Conservation (phyloP, 2,329 filamentous ascomycete genomes). For the Cercospora janseana region DNA sequence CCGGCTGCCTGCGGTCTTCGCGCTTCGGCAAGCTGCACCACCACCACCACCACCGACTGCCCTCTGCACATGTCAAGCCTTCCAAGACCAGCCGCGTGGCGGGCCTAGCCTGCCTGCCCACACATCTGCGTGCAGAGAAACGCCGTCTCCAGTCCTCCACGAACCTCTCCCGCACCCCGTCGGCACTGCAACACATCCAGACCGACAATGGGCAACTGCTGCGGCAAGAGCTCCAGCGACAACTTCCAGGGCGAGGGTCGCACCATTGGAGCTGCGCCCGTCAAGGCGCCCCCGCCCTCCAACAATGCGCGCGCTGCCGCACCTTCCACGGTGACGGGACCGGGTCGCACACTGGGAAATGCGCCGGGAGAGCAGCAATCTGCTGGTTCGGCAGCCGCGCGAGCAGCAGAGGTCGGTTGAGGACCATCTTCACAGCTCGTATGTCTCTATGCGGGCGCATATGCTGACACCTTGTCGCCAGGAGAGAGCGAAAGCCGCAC, state of each 20-base stretch:
- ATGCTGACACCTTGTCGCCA: constrained; percentile 39
- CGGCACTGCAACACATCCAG: neutral
- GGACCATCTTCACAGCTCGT: too few species aligned
- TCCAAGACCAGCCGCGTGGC: constrained; percentile 9
- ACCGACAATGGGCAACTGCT: constrained; percentile 85
- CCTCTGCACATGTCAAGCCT: too few species aligned
- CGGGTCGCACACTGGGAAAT: constrained; percentile 62
- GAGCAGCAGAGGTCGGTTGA: constrained; percentile 81
- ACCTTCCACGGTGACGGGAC: constrained; percentile 50
- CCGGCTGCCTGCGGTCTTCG: neutral
- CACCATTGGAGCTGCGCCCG: constrained; percentile 60
- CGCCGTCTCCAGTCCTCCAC: neutral
- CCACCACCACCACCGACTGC: too few species aligned
- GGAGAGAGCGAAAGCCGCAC: constrained; percentile 64
- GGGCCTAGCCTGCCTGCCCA: neutral
- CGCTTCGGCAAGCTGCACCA: too few species aligned
- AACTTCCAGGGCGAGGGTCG: constrained; percentile 72
- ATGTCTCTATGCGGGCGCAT: too few species aligned
- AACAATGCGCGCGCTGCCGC: constrained; percentile 40
- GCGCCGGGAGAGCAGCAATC: constrained; percentile 45
- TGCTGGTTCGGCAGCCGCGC: constrained; percentile 70
- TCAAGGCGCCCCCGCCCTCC: constrained; percentile 45
- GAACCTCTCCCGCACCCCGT: neutral
- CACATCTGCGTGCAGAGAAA: neutral
- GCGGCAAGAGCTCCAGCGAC: constrained; percentile 66